Percentiles rank a stretch among this genome's conserved stretches.
Evolutionary conservation across 495 filamentous ascomycete genomes (phyloP).

Genomic region (Bacidia rubella): DNA sequence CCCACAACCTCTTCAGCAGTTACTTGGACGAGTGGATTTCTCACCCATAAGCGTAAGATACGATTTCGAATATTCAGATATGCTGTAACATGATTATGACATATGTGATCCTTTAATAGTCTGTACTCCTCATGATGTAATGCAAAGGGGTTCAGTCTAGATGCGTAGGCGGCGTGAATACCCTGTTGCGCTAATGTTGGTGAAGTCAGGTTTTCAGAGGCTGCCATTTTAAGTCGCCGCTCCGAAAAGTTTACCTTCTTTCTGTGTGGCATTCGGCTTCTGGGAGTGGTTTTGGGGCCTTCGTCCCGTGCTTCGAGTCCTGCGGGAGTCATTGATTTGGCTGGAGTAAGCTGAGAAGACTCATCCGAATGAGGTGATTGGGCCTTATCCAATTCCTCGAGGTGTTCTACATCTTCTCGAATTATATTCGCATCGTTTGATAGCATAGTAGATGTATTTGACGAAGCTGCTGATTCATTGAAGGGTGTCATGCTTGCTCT

Average conservation of each 20-base stretch:
- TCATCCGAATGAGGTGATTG: slow-evolving; percentile 13
- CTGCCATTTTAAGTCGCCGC: slow-evolving; percentile 61
- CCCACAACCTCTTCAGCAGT: slow-evolving; percentile 80
- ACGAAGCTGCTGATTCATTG: slow-evolving; percentile 16
- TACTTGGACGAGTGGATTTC: slow-evolving; percentile 79
- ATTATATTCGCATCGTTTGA: slow-evolving; percentile 12
- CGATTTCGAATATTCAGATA: slow-evolving; percentile 96
- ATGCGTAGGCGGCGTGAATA: slow-evolving; percentile 75
- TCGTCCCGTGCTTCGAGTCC: slow-evolving; percentile 5
- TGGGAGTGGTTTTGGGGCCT: slow-evolving; percentile 1
- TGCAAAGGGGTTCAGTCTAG: slow-evolving; percentile 76
- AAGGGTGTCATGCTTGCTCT: slow-evolving; percentile 16
- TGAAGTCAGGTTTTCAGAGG: slow-evolving; percentile 58
- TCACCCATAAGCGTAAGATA: slow-evolving; percentile 79
- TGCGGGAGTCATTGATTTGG: slow-evolving; percentile 14
- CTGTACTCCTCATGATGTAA: slow-evolving; percentile 77
- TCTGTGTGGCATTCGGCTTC: slow-evolving; percentile 1
- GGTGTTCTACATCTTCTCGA: slow-evolving; percentile 5
- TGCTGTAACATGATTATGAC: slow-evolving; percentile 78
- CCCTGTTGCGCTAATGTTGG: slow-evolving; percentile 77
- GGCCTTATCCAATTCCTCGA: slow-evolving; percentile 6
- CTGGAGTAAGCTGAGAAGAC: slow-evolving; percentile 16
- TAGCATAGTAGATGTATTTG: slow-evolving; percentile 12
- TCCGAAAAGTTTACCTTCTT: slow-evolving; percentile 22
- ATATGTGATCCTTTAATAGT: slow-evolving; percentile 67